Evolutionary conservation across 345 rosid species (phyloP).

Genomic region (Anastatica hierochuntica): DNA sequence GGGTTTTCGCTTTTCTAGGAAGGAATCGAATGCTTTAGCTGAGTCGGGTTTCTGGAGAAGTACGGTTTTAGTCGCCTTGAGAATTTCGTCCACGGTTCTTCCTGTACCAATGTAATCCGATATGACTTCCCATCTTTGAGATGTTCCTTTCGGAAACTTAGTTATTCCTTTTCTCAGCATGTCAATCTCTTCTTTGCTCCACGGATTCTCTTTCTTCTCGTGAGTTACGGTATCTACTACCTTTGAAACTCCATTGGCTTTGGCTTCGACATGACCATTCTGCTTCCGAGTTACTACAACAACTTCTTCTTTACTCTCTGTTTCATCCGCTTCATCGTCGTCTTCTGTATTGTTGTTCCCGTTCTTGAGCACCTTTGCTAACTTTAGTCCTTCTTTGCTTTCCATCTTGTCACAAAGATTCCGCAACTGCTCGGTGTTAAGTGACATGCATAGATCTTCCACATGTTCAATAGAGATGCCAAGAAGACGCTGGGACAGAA

Average conservation of each 20-base stretch:
- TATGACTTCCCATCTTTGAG: slow-evolving; percentile 91
- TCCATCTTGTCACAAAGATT: slow-evolving; percentile 62
- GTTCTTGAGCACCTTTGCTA: slow-evolving; percentile 50
- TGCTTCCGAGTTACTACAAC: slow-evolving; percentile 21
- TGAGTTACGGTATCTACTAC: slow-evolving; percentile 4
- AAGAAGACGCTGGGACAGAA: slow-evolving; percentile 43
- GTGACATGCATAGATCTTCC: slow-evolving; percentile 71
- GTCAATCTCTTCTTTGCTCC: slow-evolving; percentile 79
- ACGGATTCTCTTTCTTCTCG: slow-evolving; percentile 61
- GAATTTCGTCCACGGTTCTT: slow-evolving; percentile 83
- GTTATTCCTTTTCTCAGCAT: slow-evolving; percentile 69
- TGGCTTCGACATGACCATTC: slow-evolving; percentile 43
- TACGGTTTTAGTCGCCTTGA: slow-evolving; percentile 81
- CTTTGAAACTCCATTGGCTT: slow-evolving; percentile 48
- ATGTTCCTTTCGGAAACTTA: slow-evolving; percentile 84
- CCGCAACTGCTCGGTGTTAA: slow-evolving; percentile 52
- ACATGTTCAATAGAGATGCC: slow-evolving; percentile 51
- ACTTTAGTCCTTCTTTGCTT: slow-evolving; percentile 38
- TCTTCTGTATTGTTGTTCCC: slow-evolving; percentile 1
- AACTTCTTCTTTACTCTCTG: slow-evolving; percentile 13
- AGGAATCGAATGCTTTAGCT: slow-evolving; percentile 77
- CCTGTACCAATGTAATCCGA: slow-evolving; percentile 83
- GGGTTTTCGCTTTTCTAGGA: slow-evolving; percentile 87
- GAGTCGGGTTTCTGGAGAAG: slow-evolving; percentile 90
- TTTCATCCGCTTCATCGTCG: background rate